phyloP scores from a whole-genome alignment of 176 grass and related monocot genomes.

The Oryza longistaminata region DNA sequence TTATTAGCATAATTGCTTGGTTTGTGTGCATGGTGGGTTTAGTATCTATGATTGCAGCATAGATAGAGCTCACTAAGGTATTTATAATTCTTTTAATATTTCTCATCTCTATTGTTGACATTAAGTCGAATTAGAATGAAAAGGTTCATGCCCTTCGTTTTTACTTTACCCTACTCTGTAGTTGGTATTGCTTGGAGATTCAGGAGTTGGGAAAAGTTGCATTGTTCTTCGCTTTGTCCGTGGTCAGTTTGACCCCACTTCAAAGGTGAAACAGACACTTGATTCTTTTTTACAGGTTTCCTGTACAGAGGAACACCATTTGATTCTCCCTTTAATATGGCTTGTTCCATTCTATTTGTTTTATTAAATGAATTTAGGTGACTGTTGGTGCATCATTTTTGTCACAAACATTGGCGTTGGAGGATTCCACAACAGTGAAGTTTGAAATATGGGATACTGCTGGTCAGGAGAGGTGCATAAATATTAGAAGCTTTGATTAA shows the following conservation, averaged over 20 bases:
- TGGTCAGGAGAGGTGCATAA: conserved; percentile 71
- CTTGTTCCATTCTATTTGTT: background rate
- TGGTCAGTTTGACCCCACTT: conserved; percentile 83
- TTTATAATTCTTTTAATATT: background rate
- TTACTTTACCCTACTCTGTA: conserved; percentile 26
- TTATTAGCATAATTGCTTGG: no score
- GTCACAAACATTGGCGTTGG: conserved; percentile 76
- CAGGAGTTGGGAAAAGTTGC: conserved; percentile 88
- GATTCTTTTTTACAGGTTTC: background rate
- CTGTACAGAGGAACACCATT: background rate
- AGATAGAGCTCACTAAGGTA: no score
- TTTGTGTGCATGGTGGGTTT: no score
- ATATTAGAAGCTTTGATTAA: background rate
- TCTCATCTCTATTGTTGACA: conserved; percentile 19
- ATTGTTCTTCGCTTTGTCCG: conserved; percentile 93
- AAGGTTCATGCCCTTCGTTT: background rate
- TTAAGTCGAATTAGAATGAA: conserved; percentile 7
- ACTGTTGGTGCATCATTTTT: conserved; percentile 88
- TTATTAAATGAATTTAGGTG: conserved; percentile 47
- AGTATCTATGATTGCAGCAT: no score
- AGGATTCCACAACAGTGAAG: conserved; percentile 78
- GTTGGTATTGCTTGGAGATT: conserved; percentile 84
- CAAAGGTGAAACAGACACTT: conserved; percentile 54
- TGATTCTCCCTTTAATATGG: background rate
- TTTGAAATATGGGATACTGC: conserved; percentile 97